Evolutionary conservation across 2,329 filamentous ascomycete species (phyloP), one percentile per base, ranked within the genome.

Genomic region (Ophiocordyceps polyrhachis-furcata): DNA sequence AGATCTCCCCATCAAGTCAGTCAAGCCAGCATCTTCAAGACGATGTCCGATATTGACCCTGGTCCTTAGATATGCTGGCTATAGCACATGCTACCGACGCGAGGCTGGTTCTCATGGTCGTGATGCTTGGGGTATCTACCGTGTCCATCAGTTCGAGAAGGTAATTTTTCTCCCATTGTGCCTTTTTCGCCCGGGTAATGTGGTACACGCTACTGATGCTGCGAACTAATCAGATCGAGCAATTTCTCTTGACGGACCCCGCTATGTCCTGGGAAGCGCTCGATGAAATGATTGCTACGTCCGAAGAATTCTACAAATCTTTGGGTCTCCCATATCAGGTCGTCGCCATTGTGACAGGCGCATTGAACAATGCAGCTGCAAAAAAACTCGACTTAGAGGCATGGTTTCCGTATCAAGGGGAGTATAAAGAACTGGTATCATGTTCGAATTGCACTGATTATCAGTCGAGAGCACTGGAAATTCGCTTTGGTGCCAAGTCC

Each of bases 371-470:
- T 42, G 63, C 63, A 13, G 64, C 69, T 14, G 70, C 85, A 25
- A 95, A 94, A 73, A 98, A 98, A 66, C 88, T 81, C 60, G 91
- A 98, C 58, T 73, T 98, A 20, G 91, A 98, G 62, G 89, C 91
- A 3, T 93, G 87, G 85, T 94, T 93, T 63, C 87, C 86, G 15
- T 93, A 83, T 71, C 88, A 96, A 63, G 83, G 83, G 55, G 91
- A 96, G 65, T 98, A 96, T 74, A 96, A 96, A 68, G 91, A 96
- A 67, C 76, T 98, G 25, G 91, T 96, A 43, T 93, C 85, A 19
- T 94, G 88, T 73, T 93, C 86, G 49, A 98, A 98, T 68, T 98
- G 91, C 70, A 93, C 86, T 41, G 89, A 96, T 61, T 96, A 96
- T 69, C 91, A 98, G 69, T 87, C 86, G 21, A 76, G 91, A 46